Evolutionary conservation across 2,329 filamentous ascomycete species (phyloP).

Genomic region (Fusarium sp.): DNA sequence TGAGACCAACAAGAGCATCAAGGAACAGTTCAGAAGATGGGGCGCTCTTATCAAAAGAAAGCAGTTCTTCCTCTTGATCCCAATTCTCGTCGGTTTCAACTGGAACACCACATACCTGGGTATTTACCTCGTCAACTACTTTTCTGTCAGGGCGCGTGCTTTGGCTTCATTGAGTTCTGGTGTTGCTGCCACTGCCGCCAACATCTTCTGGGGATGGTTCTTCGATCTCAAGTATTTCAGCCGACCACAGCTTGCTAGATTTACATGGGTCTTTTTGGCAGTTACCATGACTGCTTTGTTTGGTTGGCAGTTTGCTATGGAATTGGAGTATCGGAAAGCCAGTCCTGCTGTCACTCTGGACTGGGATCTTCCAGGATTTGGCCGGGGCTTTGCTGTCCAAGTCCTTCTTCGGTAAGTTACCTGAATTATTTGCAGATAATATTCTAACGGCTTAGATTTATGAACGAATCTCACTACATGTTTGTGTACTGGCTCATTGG

Average conservation of each 20-base stretch:
- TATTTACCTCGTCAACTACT: conserved; percentile 66
- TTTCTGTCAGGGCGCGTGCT: conserved; percentile 62
- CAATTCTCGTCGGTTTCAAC: conserved; percentile 62
- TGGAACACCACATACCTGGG: conserved; percentile 65
- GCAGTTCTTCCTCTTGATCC: conserved; percentile 62
- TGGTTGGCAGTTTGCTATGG: conserved; percentile 62
- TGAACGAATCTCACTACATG: conserved; percentile 65
- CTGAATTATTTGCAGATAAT: not conserved
- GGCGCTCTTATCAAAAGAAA: conserved; percentile 56
- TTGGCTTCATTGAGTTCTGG: conserved; percentile 61
- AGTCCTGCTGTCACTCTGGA: conserved; percentile 57
- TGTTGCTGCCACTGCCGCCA: conserved; percentile 59
- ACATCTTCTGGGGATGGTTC: conserved; percentile 64
- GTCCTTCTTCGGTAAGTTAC: conserved; percentile 58
- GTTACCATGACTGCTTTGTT: conserved; percentile 58
- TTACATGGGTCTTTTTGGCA: conserved; percentile 58
- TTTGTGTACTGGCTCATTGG: conserved; percentile 66
- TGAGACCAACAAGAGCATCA: conserved; percentile 28
- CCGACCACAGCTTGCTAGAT: conserved; percentile 57
- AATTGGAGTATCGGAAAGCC: conserved; percentile 58
- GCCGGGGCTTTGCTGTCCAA: conserved; percentile 61
- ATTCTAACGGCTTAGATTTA: conserved; percentile 50
- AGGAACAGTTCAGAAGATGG: conserved; percentile 36
- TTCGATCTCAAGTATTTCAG: conserved; percentile 59
- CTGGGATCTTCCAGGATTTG: conserved; percentile 59